Conservation (phyloP, 2,329 filamentous ascomycete species). For the Alternaria sp. region DNA sequence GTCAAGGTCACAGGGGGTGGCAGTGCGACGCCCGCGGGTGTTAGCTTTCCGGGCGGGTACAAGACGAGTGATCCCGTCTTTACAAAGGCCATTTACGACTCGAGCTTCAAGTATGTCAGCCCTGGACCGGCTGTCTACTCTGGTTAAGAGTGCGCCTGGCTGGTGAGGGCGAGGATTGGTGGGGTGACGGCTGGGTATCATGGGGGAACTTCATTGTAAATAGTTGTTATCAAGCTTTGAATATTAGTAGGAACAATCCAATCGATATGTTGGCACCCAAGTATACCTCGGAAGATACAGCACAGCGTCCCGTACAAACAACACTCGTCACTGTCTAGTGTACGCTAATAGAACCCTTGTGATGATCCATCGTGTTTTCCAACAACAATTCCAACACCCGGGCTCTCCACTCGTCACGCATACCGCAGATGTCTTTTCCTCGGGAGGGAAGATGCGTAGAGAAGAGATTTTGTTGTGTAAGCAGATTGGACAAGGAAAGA, state of each 20-base stretch:
- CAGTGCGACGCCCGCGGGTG: constrained; percentile 43
- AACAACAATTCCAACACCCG: no score
- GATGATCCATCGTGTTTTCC: no score
- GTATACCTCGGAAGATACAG: no score
- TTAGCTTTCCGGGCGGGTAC: constrained; percentile 47
- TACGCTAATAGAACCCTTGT: no score
- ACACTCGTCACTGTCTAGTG: no score
- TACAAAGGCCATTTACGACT: constrained; percentile 45
- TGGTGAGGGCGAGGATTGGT: background rate
- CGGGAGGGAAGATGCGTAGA: background rate
- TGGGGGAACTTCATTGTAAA: background rate
- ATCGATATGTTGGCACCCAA: background rate
- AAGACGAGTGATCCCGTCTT: constrained; percentile 46
- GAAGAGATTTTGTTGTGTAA: background rate
- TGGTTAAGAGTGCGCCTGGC: constrained; percentile 28
- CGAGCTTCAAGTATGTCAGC: constrained; percentile 46
- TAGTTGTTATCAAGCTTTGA: background rate
- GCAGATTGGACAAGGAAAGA: background rate
- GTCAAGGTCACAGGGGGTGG: constrained; percentile 49
- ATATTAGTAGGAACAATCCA: background rate
- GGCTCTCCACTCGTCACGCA: no score
- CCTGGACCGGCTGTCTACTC: constrained; percentile 45
- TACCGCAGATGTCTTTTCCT: no score
- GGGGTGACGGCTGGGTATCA: no score
- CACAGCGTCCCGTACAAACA: rapidly evolving